Conservation (phyloP, 2,329 filamentous ascomycete species). For the Trichoderma sp. region DNA sequence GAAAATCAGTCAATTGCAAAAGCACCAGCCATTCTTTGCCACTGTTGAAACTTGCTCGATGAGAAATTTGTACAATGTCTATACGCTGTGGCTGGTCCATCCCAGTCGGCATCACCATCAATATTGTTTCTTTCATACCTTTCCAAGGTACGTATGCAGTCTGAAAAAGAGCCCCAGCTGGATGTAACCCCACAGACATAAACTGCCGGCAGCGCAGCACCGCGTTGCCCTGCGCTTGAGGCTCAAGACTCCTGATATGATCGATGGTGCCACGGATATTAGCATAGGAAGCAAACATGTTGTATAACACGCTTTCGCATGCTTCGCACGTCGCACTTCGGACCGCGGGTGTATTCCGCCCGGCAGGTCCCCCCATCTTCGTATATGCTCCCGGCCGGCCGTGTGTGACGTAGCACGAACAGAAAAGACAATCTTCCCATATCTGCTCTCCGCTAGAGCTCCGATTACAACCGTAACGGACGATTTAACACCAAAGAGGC, state of each 20-base stretch:
- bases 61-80: background rate
- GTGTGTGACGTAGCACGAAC: background rate
- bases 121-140: background rate
- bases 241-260: background rate
- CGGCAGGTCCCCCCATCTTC: background rate
- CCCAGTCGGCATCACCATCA: background rate
- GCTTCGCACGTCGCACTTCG: background rate
- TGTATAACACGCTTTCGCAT: background rate
- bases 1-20: background rate
- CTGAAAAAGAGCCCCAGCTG: background rate
- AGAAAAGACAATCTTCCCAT: background rate
- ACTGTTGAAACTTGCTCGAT: background rate
- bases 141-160: background rate
- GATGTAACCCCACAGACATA: constrained; percentile 3
- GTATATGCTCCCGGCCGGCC: background rate
- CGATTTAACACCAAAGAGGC: background rate
- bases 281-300: background rate
- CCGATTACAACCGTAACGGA: background rate
- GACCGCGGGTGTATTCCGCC: background rate
- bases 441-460: background rate
- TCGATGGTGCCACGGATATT: constrained; percentile 2
- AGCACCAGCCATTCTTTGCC: background rate
- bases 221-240: background rate
- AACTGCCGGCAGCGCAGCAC: background rate
- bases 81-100: background rate